phyloP scores from a whole-genome alignment of 129 eudicot genomes.

The Centrapalus pauciflorus region DNA sequence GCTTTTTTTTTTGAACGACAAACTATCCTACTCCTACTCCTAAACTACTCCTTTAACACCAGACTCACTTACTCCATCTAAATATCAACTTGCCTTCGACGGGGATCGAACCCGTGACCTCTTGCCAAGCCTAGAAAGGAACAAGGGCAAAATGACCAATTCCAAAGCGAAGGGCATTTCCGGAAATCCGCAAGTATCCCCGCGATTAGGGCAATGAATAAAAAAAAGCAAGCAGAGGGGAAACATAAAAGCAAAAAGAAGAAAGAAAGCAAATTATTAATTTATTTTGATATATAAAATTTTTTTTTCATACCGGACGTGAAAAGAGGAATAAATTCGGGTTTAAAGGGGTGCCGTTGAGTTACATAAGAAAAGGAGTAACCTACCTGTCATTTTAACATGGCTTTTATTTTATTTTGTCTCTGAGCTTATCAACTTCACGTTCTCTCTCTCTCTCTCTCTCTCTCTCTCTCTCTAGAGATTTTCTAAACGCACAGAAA shows the following conservation, averaged over 20 bases:
- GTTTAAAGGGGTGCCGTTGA: slow-evolving; percentile 29
- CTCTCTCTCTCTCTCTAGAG: slow-evolving; percentile 30
- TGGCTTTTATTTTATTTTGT: background rate
- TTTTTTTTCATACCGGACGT: slow-evolving; percentile 36
- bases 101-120: too few relatives aligned
- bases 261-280: background rate
- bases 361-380: slow-evolving; percentile 8
- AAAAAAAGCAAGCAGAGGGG: background rate
- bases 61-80: too few relatives aligned
- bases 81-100: too few relatives aligned
- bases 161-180: background rate
- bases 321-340: slow-evolving; percentile 26
- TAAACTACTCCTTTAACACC: too few relatives aligned
- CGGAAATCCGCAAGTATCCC: background rate
- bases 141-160: too few relatives aligned
- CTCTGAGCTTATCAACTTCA: slow-evolving; percentile 25
- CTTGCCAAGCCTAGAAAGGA: too few relatives aligned
- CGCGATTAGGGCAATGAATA: slow-evolving; percentile 2
- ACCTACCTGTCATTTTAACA: slow-evolving; percentile 18
- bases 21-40: too few relatives aligned
- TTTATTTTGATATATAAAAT: too few relatives aligned
- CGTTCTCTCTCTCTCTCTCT: slow-evolving; percentile 24
- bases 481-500: slow-evolving; percentile 27
- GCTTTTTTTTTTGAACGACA: too few relatives aligned
- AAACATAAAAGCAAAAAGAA: background rate